These are phyloP conservation scores for Aspergillus campestris DNA, from an alignment of 495 filamentous ascomycete species.

Conservation along the genomic window DNA sequence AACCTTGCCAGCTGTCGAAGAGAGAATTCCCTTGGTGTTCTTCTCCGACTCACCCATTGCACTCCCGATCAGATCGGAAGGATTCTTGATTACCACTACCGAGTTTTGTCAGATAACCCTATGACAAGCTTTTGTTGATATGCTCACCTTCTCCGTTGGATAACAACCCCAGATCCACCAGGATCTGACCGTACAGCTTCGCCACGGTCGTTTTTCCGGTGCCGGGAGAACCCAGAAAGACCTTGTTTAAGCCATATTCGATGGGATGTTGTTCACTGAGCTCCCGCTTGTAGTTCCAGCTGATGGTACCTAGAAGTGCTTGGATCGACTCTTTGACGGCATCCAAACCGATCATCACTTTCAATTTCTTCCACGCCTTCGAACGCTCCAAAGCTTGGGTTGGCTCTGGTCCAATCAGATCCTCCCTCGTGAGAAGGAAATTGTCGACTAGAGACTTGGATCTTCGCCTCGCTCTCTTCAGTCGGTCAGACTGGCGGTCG, in stretches of 20 bases:
- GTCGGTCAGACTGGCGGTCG: conserved; percentile 49
- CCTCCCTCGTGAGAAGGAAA: conserved; percentile 47
- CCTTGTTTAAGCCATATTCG: conserved; percentile 55
- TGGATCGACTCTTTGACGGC: conserved; percentile 55
- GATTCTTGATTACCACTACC: conserved; percentile 59
- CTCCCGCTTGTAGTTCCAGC: conserved; percentile 55
- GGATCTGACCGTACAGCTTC: conserved; percentile 60
- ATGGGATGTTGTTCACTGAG: conserved; percentile 48
- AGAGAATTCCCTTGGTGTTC: conserved; percentile 64
- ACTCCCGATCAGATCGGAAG: conserved; percentile 62
- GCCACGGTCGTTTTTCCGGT: conserved; percentile 74
- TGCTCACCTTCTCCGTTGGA: conserved; percentile 53
- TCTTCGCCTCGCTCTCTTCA: conserved; percentile 32
- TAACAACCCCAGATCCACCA: conserved; percentile 52
- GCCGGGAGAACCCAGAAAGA: conserved; percentile 63
- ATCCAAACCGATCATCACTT: conserved; percentile 50
- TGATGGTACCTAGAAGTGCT: conserved; percentile 49
- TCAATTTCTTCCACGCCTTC: conserved; percentile 50
- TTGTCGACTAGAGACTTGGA: conserved; percentile 29
- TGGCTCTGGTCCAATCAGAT: conserved; percentile 62
- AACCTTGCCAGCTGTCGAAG: conserved; percentile 58
- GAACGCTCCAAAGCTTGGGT: conserved; percentile 38
- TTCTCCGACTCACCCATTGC: conserved; percentile 58
- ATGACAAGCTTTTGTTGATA: neutral
- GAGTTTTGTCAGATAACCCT: neutral